Percentiles rank a stretch among this genome's conserved stretches.
Conservation (phyloP, 2,329 filamentous ascomycete species). For the Colletotrichum cereale region DNA sequence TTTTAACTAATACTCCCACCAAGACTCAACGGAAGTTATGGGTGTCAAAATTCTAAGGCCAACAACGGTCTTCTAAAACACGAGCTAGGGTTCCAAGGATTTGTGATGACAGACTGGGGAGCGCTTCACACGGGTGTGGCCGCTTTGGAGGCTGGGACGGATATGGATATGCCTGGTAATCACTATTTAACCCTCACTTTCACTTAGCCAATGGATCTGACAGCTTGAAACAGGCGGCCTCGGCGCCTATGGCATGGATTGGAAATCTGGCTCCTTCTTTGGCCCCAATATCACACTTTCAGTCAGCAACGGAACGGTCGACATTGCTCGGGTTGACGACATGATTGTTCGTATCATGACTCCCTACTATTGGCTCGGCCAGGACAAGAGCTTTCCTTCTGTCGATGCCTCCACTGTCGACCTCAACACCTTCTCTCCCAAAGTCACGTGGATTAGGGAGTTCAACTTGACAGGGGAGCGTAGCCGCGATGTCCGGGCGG, state of each 20-base stretch:
- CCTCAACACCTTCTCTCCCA: conserved; percentile 63
- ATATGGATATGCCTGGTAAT: conserved; percentile 64
- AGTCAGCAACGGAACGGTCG: conserved; percentile 61
- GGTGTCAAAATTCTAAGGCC: conserved; percentile 62
- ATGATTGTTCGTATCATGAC: conserved; percentile 67
- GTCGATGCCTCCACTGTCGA: conserved; percentile 59
- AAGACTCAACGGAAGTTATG: conserved; percentile 62
- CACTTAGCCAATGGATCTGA: no score
- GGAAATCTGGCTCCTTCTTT: conserved; percentile 55
- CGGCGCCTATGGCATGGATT: conserved; percentile 48
- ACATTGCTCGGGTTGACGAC: conserved; percentile 56
- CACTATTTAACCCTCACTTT: no score
- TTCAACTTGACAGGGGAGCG: conserved; percentile 62
- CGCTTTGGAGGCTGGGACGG: conserved; percentile 60
- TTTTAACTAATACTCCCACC: no score
- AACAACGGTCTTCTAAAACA: conserved; percentile 63
- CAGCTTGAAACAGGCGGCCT: conserved; percentile 44
- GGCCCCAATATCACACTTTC: conserved; percentile 59
- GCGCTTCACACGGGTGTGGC: conserved; percentile 53
- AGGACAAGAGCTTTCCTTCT: conserved; percentile 60
- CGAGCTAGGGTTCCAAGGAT: conserved; percentile 63
- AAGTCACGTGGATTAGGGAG: conserved; percentile 57
- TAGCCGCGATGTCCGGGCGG: conserved; percentile 64
- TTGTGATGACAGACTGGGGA: conserved; percentile 58
- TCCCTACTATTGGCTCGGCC: conserved; percentile 62